Base-by-base conservation (phyloP, 495 filamentous ascomycete genomes). In the Astrocystis sublimbata region DNA sequence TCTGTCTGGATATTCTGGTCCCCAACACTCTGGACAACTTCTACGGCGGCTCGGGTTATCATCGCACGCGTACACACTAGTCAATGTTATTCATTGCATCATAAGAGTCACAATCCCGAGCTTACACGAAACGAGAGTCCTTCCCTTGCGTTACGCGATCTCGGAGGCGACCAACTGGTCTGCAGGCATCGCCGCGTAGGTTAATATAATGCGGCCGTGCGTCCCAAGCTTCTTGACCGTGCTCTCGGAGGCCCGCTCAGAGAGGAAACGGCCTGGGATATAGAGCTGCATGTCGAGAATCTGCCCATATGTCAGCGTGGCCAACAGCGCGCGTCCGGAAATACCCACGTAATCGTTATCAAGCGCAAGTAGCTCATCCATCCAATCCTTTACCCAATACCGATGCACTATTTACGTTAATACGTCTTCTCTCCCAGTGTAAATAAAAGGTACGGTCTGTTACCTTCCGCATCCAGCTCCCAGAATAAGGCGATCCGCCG, bases 101-200 rank as follows among this genome's bases (percentile, higher is more conserved):
- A n/a, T 21, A 55, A 42, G 50, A 31, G 30, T 38, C n/a, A 55
- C n/a, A n/a, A 42, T 33, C 17, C 13, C 8, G 30, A 33, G 31
- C 51, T 55, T 55, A 55, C 51, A 42, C 26, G 51, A 55, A 55
- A 55, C 51, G 5, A 55, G 51, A 55, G 51, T 55, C 51, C 30
- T 31, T n/a, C 51, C 51, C 23, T 55, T 55, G 23, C 51, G 51
- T 55, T 21, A 24, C 4, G 17, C 21, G 23, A 57, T 57, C 19
- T 57, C 53, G 12, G 53, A 42, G 53, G 53, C 33, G 19, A 57
- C 43, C n/a, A 31, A 36, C 53, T 28, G 23, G 53, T 57, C 53
- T 19, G 31, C 49, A 21, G n/a, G 49, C 49, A 52, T 52, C 17
- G 49, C 28, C n/a, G 49, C 49, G 30, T 52, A 52, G n/a, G 49